Percentiles rank a stretch among this genome's conserved stretches.
Evolutionary conservation across 225 moss, liverwort and hornwort genomes (phyloP).

Genomic region (Neckera pumila): DNA sequence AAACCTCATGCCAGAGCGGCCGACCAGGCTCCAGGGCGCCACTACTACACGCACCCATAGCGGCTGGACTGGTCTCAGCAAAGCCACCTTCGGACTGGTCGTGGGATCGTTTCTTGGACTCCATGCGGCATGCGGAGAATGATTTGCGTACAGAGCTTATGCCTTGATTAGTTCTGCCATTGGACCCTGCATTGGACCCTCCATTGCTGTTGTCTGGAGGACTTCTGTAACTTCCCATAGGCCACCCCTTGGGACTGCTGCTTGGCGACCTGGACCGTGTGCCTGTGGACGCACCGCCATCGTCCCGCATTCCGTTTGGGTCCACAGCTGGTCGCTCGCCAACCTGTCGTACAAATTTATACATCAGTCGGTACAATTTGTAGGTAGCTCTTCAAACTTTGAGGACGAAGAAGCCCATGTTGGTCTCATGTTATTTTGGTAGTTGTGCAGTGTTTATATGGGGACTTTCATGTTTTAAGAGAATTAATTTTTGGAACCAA

Average conservation of each 20-base stretch:
- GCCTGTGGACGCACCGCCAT: neutral
- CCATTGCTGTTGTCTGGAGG: neutral
- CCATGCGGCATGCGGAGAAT: neutral
- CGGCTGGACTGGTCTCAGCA: neutral
- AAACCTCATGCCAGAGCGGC: neutral
- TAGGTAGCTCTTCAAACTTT: too few species aligned
- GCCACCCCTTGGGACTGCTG: neutral
- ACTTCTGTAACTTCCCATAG: neutral
- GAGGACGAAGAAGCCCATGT: neutral
- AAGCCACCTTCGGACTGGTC: neutral
- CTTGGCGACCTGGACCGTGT: neutral
- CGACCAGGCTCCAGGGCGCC: neutral
- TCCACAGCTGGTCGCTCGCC: neutral
- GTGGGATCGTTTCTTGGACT: neutral
- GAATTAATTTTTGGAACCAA: neutral
- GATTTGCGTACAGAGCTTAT: neutral
- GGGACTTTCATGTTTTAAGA: neutral
- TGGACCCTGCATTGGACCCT: neutral
- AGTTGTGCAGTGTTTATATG: neutral
- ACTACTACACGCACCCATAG: neutral
- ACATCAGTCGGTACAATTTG: neutral
- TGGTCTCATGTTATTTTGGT: neutral
- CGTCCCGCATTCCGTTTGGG: neutral
- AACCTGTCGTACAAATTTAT: neutral
- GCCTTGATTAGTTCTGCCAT: neutral